A percentile compares a stretch with the other conserved stretches of the same genome.
phyloP scores from a whole-genome alignment of 2,329 filamentous ascomycete species.

The Fusarium nisikadoi region DNA sequence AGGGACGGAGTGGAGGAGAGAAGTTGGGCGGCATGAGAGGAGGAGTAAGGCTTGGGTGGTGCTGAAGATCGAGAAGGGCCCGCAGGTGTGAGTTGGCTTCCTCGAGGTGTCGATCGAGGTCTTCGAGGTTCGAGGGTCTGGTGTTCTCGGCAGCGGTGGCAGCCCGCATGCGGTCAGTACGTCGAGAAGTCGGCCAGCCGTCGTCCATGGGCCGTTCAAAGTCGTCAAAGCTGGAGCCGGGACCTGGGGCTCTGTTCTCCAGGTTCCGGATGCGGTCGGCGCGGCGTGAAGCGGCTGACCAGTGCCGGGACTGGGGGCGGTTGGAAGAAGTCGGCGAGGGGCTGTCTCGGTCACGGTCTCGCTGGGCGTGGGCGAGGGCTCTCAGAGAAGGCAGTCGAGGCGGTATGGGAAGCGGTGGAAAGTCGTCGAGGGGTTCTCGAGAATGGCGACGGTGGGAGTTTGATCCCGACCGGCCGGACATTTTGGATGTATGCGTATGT shows the following conservation, averaged over 20 bases:
- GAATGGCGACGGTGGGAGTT: slow-evolving; percentile 47
- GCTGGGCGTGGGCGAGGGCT: slow-evolving; percentile 44
- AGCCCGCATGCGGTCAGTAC: slow-evolving; percentile 41
- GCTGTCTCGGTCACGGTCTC: slow-evolving; percentile 45
- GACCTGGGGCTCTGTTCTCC: slow-evolving; percentile 42
- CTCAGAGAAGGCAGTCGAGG: slow-evolving; percentile 49
- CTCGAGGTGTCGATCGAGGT: slow-evolving; percentile 54
- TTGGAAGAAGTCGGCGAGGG: slow-evolving; percentile 34
- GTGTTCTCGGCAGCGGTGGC: slow-evolving; percentile 32
- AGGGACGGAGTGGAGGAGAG: slow-evolving; percentile 50
- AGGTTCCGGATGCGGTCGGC: slow-evolving; percentile 52
- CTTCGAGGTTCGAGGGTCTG: slow-evolving; percentile 48
- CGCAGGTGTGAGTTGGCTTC: slow-evolving; percentile 58
- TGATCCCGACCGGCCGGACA: slow-evolving; percentile 49
- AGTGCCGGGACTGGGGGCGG: slow-evolving; percentile 41
- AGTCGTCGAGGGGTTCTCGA: slow-evolving; percentile 47
- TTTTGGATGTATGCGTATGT: slow-evolving; percentile 34
- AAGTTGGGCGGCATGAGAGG: slow-evolving; percentile 47
- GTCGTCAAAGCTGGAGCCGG: slow-evolving; percentile 41
- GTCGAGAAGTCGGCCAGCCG: slow-evolving; percentile 42
- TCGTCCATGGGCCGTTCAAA: slow-evolving; percentile 45
- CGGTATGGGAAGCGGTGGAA: slow-evolving; percentile 47
- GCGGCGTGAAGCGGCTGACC: slow-evolving; percentile 46
- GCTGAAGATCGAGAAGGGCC: slow-evolving; percentile 55
- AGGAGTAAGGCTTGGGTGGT: slow-evolving; percentile 45